Conservation (phyloP, 495 filamentous ascomycete species). For the Neurospora sp. region DNA sequence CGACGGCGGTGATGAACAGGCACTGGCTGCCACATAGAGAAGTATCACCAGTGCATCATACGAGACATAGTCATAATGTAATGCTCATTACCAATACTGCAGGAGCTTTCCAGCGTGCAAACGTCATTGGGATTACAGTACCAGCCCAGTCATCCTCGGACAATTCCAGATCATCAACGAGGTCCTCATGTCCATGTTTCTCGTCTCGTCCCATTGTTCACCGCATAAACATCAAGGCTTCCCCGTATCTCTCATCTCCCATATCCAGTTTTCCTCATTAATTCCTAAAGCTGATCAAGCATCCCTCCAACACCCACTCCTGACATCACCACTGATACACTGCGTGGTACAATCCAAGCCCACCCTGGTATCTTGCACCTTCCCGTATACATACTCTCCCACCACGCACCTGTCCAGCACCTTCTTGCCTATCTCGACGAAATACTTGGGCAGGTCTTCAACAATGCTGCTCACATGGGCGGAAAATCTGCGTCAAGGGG, state of each 20-base stretch:
- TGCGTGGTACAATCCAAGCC: not conserved
- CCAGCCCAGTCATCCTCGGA: not conserved
- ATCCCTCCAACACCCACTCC: not conserved
- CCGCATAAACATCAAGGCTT: not conserved
- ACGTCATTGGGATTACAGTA: not conserved
- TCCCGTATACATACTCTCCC: not conserved
- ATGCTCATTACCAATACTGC: not conserved
- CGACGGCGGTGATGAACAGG: not conserved
- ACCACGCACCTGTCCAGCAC: not conserved
- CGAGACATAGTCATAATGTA: not conserved
- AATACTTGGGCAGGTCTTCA: not conserved
- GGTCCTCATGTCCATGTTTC: not conserved
- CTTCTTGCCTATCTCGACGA: not conserved
- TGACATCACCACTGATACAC: not conserved
- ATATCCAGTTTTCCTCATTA: not conserved
- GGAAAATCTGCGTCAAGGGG: too few species aligned
- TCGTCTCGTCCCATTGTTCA: not conserved
- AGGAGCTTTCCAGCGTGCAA: not conserved
- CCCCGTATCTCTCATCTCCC: not conserved
- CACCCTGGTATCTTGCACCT: not conserved
- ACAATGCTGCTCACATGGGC: not conserved
- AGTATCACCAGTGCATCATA: not conserved
- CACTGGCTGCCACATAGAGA: not conserved
- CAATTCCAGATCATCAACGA: not conserved
- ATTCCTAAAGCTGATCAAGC: not conserved